phyloP scores from a whole-genome alignment of 129 eudicot species.

The Cynara cardunculus region DNA sequence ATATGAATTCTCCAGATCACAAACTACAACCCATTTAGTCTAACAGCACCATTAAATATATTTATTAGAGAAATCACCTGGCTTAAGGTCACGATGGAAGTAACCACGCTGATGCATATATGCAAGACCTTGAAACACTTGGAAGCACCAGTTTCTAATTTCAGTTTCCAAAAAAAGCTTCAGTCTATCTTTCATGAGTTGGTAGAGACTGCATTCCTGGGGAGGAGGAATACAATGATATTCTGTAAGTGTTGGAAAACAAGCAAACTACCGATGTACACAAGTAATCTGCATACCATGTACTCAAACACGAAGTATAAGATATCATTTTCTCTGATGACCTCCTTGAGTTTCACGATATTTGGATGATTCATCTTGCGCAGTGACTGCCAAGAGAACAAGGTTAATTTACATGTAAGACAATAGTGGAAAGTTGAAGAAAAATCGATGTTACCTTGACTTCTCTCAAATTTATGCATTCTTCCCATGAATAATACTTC shows the following conservation, averaged over 20 bases:
- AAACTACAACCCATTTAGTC: background rate
- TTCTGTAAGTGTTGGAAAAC: background rate
- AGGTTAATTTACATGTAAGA: background rate
- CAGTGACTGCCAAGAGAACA: slow-evolving; percentile 58
- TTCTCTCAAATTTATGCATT: slow-evolving; percentile 97
- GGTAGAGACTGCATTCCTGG: slow-evolving; percentile 89
- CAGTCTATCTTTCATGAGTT: slow-evolving; percentile 80
- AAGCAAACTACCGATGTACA: background rate
- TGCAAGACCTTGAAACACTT: slow-evolving; percentile 97
- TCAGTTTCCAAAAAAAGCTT: slow-evolving; percentile 78
- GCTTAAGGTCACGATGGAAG: slow-evolving; percentile 98
- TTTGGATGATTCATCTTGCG: slow-evolving; percentile 95
- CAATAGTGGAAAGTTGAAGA: background rate
- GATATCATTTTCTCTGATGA: slow-evolving; percentile 87
- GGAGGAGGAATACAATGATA: background rate
- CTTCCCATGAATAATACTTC: slow-evolving; percentile 98
- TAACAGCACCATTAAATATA: background rate
- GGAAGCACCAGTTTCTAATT: slow-evolving; percentile 94
- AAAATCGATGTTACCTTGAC: slow-evolving; percentile 62
- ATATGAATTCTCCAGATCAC: background rate
- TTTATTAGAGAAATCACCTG: slow-evolving; percentile 51
- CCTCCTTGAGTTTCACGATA: slow-evolving; percentile 98
- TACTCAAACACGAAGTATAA: slow-evolving; percentile 95
- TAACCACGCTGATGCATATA: slow-evolving; percentile 95
- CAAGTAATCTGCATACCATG: slow-evolving; percentile 48